Conservation (phyloP, 2,329 filamentous ascomycete genomes). For the Phialophora macrospora region DNA sequence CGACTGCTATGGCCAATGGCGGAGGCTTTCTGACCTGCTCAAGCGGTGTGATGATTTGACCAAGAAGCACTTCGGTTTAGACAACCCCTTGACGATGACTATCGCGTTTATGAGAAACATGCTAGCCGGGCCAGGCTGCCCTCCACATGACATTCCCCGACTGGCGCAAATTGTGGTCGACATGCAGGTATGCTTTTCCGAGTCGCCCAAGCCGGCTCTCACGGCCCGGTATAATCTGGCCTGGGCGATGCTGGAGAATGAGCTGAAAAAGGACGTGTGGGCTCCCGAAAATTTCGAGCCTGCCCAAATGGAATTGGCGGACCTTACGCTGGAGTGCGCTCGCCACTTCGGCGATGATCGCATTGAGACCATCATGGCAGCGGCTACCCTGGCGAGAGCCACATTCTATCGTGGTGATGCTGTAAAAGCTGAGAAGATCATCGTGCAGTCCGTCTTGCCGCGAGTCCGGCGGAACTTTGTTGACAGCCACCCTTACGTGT, state of each 20-base stretch:
- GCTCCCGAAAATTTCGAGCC: conserved; percentile 14
- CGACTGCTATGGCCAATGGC: conserved; percentile 28
- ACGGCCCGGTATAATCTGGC: conserved; percentile 29
- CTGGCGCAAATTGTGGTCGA: conserved; percentile 19
- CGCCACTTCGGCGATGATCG: conserved; percentile 24
- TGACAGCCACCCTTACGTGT: conserved; percentile 30
- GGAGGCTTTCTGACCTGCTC: conserved; percentile 22
- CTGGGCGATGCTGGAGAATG: conserved; percentile 33
- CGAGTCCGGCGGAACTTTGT: conserved; percentile 26
- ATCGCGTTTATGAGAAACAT: conserved; percentile 29
- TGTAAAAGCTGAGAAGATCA: conserved; percentile 23
- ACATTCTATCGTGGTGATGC: conserved; percentile 24
- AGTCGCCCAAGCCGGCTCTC: conserved; percentile 22
- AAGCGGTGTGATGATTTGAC: conserved; percentile 21
- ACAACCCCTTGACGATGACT: conserved; percentile 31
- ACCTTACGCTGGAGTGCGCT: conserved; percentile 17
- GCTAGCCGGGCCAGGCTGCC: conserved; percentile 10
- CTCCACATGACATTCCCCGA: conserved; percentile 20
- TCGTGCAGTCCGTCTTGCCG: conserved; percentile 20
- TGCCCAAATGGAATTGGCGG: conserved; percentile 16
- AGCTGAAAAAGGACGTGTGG: conserved; percentile 22
- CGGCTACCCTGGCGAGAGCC: conserved; percentile 27
- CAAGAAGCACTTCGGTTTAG: conserved; percentile 15
- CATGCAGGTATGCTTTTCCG: conserved; percentile 13
- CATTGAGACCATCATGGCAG: conserved; percentile 32